These are phyloP conservation scores for Endotrypanum monterogeii DNA, from an alignment of 208 protist species.

Conservation along the genomic window DNA sequence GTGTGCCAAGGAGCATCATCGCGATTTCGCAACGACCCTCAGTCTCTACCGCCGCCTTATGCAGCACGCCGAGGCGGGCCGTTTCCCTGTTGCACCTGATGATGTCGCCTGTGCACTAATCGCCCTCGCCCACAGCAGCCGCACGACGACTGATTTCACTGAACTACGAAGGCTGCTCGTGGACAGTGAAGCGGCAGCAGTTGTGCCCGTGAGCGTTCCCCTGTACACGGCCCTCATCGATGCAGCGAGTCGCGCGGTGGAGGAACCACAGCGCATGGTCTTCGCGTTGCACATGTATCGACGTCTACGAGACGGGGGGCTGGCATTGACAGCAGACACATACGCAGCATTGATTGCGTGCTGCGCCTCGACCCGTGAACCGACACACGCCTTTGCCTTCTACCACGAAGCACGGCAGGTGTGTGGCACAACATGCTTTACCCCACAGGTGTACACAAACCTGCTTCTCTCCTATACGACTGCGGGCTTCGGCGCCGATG, in stretches of 20 bases:
- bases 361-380: constrained; percentile 63
- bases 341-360: constrained; percentile 84
- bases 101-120: constrained; percentile 52
- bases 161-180: constrained; percentile 64
- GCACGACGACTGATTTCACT: constrained; percentile 55
- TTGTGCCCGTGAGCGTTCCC: constrained; percentile 69
- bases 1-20: constrained; percentile 40
- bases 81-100: constrained; percentile 32
- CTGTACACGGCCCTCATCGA: constrained; percentile 82
- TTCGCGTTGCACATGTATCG: constrained; percentile 83
- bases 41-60: constrained; percentile 76
- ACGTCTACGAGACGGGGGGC: constrained; percentile 60
- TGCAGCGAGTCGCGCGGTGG: constrained; percentile 55
- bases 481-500: constrained; percentile 71
- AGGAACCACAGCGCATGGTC: constrained; percentile 59
- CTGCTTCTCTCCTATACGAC: constrained; percentile 69
- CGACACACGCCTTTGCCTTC: constrained; percentile 83
- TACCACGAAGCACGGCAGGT: constrained; percentile 76
- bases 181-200: constrained; percentile 43
- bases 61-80: constrained; percentile 45
- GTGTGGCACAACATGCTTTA: constrained; percentile 47
- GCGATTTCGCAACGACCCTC: constrained; percentile 64
- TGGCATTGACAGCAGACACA: constrained; percentile 55
- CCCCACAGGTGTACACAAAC: constrained; percentile 74
- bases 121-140: constrained; percentile 51